These are phyloP conservation scores for Suillus clintonianus DNA, from an alignment of 768 basidiomycete genomes.

Conservation along the genomic window DNA sequence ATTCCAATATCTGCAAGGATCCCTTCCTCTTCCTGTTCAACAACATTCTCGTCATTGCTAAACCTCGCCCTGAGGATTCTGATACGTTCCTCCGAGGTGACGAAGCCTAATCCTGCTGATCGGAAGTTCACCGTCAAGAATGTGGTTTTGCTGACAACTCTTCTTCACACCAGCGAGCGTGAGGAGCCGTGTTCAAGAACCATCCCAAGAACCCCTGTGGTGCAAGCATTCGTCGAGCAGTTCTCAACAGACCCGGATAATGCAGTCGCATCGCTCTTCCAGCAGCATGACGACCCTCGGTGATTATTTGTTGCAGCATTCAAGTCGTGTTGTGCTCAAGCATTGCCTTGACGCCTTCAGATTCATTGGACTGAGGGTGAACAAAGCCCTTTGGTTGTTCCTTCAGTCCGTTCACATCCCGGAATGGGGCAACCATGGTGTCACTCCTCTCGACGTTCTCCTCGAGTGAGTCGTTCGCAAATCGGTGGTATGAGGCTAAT, in stretches of 20 bases:
- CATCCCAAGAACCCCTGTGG: no score
- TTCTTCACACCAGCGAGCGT: no score
- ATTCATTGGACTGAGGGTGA: constrained; percentile 79
- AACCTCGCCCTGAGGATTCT: constrained; percentile 75
- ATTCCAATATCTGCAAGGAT: constrained; percentile 92
- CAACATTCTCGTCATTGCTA: constrained; percentile 91
- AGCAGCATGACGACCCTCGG: constrained; percentile 76
- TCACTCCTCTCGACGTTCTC: constrained; percentile 51
- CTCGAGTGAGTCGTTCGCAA: constrained; percentile 84
- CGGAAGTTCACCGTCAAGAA: no score
- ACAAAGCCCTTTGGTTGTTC: constrained; percentile 89
- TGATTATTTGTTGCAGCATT: constrained; percentile 74
- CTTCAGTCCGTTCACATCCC: constrained; percentile 79
- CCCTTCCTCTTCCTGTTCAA: constrained; percentile 95
- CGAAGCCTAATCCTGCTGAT: constrained; percentile 57
- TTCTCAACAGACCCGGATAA: no score
- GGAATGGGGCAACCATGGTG: constrained; percentile 35
- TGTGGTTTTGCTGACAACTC: no score
- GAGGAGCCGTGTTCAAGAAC: no score
- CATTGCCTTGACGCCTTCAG: constrained; percentile 86
- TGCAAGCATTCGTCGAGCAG: no score
- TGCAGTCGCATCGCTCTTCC: constrained; percentile 71
- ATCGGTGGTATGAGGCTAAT: constrained; percentile 91
- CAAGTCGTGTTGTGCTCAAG: constrained; percentile 75
- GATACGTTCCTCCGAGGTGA: constrained; percentile 60